Evolutionary conservation across 2,329 filamentous ascomycete species (phyloP).

Genomic region (Aspergillus spinulosporus): DNA sequence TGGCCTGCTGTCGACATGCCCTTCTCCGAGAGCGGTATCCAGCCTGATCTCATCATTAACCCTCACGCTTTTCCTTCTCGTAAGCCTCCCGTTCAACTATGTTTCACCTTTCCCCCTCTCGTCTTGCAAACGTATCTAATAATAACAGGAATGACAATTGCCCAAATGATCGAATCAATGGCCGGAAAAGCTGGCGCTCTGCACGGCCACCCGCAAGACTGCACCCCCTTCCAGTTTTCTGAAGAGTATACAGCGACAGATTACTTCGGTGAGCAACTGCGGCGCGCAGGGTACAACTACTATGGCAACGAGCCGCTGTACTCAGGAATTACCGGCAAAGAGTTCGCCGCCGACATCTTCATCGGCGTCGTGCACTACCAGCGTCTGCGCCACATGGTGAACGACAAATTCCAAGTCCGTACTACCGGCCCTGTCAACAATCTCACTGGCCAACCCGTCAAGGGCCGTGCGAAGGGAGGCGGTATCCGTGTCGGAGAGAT

Average conservation of each 20-base stretch:
- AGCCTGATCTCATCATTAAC: constrained; percentile 98
- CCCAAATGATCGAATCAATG: constrained; percentile 97
- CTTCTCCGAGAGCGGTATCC: constrained; percentile 93
- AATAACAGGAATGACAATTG: constrained; percentile 77
- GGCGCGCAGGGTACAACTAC: constrained; percentile 95
- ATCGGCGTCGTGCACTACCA: constrained; percentile 98
- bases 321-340: constrained; percentile 91
- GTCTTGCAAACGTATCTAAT: constrained; percentile 9
- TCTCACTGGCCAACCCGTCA: constrained; percentile 95
- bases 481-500: constrained; percentile 99
- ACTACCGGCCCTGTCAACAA: constrained; percentile 91
- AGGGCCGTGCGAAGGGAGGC: constrained; percentile 91
- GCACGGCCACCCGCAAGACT: constrained; percentile 94
- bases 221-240: constrained; percentile 90
- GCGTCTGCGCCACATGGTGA: constrained; percentile 97
- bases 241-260: constrained; percentile 89
- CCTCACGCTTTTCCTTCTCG: constrained; percentile 98
- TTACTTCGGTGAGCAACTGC: constrained; percentile 96
- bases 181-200: constrained; percentile 93
- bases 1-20: constrained; percentile 95
- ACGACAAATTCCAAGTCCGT: constrained; percentile 98
- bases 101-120: too few species aligned
- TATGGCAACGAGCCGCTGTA: constrained; percentile 99
- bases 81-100: constrained; percentile 25
- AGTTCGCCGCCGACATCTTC: constrained; percentile 93